Evolutionary conservation across 1,284 basidiomycete species (phyloP), one percentile per base, ranked within the genome.

Genomic region (Coriolopsis trogii): DNA sequence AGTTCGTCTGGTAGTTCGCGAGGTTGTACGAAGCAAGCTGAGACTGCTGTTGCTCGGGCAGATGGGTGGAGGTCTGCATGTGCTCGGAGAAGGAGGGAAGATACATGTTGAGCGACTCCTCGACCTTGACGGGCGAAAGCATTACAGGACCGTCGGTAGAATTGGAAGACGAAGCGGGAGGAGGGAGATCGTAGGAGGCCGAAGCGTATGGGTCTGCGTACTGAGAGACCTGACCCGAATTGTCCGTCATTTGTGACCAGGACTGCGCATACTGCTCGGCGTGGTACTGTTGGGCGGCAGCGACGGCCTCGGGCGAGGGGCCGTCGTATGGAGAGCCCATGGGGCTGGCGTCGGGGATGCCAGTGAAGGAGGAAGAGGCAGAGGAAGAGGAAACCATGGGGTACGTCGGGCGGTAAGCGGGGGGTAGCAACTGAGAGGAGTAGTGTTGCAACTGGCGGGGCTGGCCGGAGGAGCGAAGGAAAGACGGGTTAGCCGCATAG

Each of bases 401-500:
- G 49, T 46, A 51, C 12, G 53, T 50, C 31, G 53, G 51, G 40
- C 48, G 59, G 46, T 45, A 56, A 26, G 53, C 38, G 8, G 56
- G 41, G n/a, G 50, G 54, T 8, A 53, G 42, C 42, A 36, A 42
- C n/a, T 52, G 60, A 23, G 56, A 16, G 12, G 53, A 44, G 44
- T 45, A 50, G 33, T 49, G 46, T 24, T 57, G 51, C 42, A 55
- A 39, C 40, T 58, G 51, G 48, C 60, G 64, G 29, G 59, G 53
- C n/a, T n/a, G n/a, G 1, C 61, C 60, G 28, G 64, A 63, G 12
- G 64, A 61, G 49, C 62, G 62, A 38, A 63, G 46, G 45, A 59
- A 63, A n/a, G 63, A 64, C 20, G 63, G 60, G 34, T 56, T 59
- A 26, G 56, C 45, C 33, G 63, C 53, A 41, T 58, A 49, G 45